Base-by-base conservation (phyloP, 768 basidiomycete genomes). In the Cystobasidium tubakii region DNA sequence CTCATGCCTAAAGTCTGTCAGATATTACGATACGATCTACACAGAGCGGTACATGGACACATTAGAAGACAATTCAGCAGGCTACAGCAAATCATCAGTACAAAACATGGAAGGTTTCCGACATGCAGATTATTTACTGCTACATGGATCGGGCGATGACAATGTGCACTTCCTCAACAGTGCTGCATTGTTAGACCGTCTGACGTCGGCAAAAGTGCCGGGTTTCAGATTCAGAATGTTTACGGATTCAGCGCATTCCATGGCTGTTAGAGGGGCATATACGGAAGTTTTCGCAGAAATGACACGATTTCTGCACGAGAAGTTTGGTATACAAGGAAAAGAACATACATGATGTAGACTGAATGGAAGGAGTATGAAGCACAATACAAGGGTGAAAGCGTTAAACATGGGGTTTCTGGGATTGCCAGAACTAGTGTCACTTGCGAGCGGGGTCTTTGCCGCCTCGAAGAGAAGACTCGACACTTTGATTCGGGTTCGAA, bases 1-100 rank as follows among this genome's bases (percentile, higher is more conserved):
- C 65, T 46, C 50, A 17, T 65, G 19, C 36, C 1, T 63, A 53
- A 63, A 46, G 39, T 39, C 10, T 15, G 10, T 12, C 57, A 60
- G 57, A 4, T 57, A 66, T 36, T 46, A 73, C 62, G 93, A 98
- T 82, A 89, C 92, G 0, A 89, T 98, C 76, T 98, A 98, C 81
- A 99, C 96, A 1, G 96, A 99, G 78, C 88, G 96, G 21, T 98
- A 97, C 84, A 93, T 98, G 93, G 87, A 88, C 76, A 85, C 90
- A 29, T 93, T 93, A 0, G 80, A 84, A 19, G 82, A 86, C 12
- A 97, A 98, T 80, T 86, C 86, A 0, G 87, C 83, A 0, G 96
- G 96, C n/a, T 99, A 99, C 83, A 82, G 89, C 77, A 91, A 89
- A 62, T 89, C 90, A 21, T 90, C 91, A 0, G 89, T 99, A 69